phyloP scores from a whole-genome alignment of 805 yeast genomes.

The Scheffersomyces spartinae region DNA sequence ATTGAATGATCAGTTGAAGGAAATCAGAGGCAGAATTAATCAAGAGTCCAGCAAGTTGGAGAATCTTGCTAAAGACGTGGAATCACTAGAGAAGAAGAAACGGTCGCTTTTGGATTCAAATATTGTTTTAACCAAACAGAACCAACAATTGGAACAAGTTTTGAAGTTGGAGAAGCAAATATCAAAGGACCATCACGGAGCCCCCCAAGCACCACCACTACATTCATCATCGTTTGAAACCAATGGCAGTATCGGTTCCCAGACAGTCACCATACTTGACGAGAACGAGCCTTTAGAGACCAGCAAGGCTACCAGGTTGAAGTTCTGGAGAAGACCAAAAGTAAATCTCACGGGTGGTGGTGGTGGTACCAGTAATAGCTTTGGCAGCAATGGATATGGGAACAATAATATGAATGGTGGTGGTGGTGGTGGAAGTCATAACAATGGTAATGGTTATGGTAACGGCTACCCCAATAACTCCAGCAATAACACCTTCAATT shows the following conservation, averaged over 20 bases:
- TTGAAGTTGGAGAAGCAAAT: no score
- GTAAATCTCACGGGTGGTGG: no score
- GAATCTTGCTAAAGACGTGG: conserved; percentile 37
- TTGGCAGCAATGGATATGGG: neutral
- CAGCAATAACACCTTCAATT: conserved; percentile 2
- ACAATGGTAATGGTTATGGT: neutral
- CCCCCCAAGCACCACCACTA: no score
- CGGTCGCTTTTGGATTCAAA: conserved; percentile 24
- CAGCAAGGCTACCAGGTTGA: conserved; percentile 25
- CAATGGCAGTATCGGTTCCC: conserved; percentile 5
- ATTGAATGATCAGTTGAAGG: conserved; percentile 23
- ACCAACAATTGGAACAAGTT: conserved; percentile 7
- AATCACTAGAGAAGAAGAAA: conserved; percentile 36
- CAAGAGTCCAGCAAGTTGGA: conserved; percentile 32
- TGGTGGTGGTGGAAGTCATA: no score
- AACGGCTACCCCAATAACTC: conserved; percentile 1
- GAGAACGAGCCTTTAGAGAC: conserved; percentile 8
- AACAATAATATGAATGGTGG: neutral
- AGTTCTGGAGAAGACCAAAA: conserved; percentile 34
- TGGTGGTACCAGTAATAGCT: no score
- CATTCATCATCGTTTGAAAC: conserved; percentile 20
- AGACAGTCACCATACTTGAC: conserved; percentile 12
- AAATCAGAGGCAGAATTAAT: conserved; percentile 29
- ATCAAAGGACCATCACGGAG: no score
- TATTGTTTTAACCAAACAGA: conserved; percentile 12